Conservation (phyloP, 768 basidiomycete genomes). For the Mycena polygramma region DNA sequence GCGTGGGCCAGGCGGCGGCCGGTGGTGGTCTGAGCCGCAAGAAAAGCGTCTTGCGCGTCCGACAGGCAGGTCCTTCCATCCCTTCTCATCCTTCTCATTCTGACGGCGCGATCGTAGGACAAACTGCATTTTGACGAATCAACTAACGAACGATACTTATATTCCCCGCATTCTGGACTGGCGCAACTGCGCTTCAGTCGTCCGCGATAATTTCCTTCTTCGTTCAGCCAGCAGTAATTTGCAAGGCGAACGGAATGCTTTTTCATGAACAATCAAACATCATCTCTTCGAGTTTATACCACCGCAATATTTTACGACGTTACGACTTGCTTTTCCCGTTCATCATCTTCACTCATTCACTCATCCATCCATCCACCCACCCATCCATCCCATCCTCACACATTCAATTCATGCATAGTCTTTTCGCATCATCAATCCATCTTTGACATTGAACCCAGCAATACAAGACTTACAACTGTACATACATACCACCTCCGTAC, state of each 20-base stretch:
- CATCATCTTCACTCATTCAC: constrained; percentile 2
- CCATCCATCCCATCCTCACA: constrained; percentile 5
- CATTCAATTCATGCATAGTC: background rate
- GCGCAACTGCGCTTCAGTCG: background rate
- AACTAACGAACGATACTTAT: constrained; percentile 7
- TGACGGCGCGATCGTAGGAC: background rate
- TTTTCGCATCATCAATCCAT: background rate
- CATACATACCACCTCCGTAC: background rate
- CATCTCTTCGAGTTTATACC: constrained; percentile 9
- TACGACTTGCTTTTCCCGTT: background rate
- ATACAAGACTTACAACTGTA: background rate
- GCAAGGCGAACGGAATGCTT: no score
- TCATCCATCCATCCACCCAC: constrained; percentile 16
- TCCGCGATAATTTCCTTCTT: constrained; percentile 1
- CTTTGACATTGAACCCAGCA: background rate
- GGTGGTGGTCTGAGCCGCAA: constrained; percentile 19
- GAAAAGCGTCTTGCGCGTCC: background rate
- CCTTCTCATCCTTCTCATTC: background rate
- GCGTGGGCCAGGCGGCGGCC: constrained; percentile 24
- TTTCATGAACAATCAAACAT: background rate
- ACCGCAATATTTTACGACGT: constrained; percentile 3
- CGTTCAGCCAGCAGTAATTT: background rate
- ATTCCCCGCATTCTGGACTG: background rate
- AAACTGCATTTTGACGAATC: constrained; percentile 13
- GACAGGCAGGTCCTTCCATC: background rate